Base-by-base conservation (phyloP, 2,329 filamentous ascomycete species). In the Apiospora arundinis region DNA sequence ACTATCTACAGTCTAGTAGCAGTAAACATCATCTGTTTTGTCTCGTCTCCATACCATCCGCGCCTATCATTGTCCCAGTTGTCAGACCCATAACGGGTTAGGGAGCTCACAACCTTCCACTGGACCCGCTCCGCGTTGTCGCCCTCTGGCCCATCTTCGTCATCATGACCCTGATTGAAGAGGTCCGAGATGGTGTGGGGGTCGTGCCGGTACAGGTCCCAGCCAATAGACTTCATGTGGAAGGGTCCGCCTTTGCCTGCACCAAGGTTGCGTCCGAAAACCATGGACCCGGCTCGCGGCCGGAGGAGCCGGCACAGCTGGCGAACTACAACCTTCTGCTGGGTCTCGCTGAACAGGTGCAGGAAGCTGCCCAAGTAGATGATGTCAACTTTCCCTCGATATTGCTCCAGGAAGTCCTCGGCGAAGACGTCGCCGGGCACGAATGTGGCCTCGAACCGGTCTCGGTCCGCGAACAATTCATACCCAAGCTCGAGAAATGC, bases 391-490 rank as follows among this genome's bases (percentile, higher is more conserved):
- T 67, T 70, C 23, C 70, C 72, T 7, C 49, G 48, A 1, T 63
- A 32, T 2, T 49, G 37, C 12, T 52, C 48, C 4, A 49, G 32
- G 37, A 65, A 32, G 25, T 70, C 48, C 11, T 52, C 37, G 40
- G 23, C 37, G 12, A 72, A 56, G 5, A 72, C 68, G 32, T 72
- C 68, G 14, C 68, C 70, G 5, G 60, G 44, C 23, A 70, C 48
- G 23, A 72, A 72, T 18, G 44, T 68, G 11, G 68, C 68, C 25
- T 56, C 28, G 25, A 70, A 25, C 11, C 46, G 60, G n/a, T 49
- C 46, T 14, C 40, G n/a, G 70, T 72, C 70, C 9, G 42, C 49
- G 46, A 72, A 72, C 8, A 72, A 32, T 46, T 72, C 70, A 48
- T 72, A 68, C 11, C 70, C 70, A 2, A 70, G 37, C 7, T 72